Conservation (phyloP, 352 stramenopile genomes). For the Pelagophyceae sp. region DNA sequence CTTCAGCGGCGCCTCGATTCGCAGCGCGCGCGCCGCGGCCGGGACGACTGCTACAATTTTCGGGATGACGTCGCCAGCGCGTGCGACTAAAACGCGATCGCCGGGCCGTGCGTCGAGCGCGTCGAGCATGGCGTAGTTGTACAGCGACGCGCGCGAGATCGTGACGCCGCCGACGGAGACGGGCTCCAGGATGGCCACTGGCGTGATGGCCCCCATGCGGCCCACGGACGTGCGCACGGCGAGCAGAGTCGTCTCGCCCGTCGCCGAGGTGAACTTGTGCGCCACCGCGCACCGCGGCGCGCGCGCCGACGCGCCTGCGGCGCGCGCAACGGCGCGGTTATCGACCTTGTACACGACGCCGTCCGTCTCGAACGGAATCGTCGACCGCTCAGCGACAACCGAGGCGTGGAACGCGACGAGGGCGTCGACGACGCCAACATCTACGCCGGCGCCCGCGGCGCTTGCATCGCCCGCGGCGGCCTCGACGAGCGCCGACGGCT, state of each 20-base stretch:
- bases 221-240: constrained; percentile 55
- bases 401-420: neutral
- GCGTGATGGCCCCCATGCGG: constrained; percentile 59
- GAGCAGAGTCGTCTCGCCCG: constrained; percentile 45
- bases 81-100: constrained; percentile 39
- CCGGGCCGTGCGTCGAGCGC: constrained; percentile 27
- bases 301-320: constrained; percentile 27
- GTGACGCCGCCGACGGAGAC: constrained; percentile 40
- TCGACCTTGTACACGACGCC: constrained; percentile 53
- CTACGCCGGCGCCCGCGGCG: too few relatives aligned
- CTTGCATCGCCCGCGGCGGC: neutral
- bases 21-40: neutral
- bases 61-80: constrained; percentile 57
- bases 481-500: constrained; percentile 3
- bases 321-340: constrained; percentile 13
- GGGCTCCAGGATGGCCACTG: constrained; percentile 58
- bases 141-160: constrained; percentile 40
- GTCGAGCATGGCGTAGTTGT: constrained; percentile 49
- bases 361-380: constrained; percentile 11
- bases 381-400: neutral
- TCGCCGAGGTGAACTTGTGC: constrained; percentile 59
- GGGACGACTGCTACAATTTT: constrained; percentile 31
- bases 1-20: neutral
- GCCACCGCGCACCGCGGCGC: constrained; percentile 60
- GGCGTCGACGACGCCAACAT: neutral